Evolutionary conservation across 202 grass and related monocot species (phyloP), one percentile per base, ranked within the genome.

Genomic region (Hordeum pubiflorum): DNA sequence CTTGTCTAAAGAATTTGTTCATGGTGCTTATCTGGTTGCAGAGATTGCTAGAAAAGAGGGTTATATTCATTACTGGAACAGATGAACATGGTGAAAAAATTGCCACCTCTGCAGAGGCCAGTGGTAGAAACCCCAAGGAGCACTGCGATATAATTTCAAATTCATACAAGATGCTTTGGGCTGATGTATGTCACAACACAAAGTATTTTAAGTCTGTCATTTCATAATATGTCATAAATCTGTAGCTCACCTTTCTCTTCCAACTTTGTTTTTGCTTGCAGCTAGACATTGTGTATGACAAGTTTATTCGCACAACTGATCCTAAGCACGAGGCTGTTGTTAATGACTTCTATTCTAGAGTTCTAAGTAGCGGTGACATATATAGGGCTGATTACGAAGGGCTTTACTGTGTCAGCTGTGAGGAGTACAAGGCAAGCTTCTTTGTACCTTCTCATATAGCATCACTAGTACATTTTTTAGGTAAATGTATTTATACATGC

Each of bases 81-180:
- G 92, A 98, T 86, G 95, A 98, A 39, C 95, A 98, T 85, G 95
- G 95, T 38, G 92, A 94, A 67, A 98, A 98, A 86, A 93, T 98
- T 50, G 86, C 92, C 46, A 81, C 90, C 60, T 89, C 95, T 56
- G 95, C 95, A 32, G 90, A 94, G 60, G 88, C 79, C 79, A 86
- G 86, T 82, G 89, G 89, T 54, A 94, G 59, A 80, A 91, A 76
- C 76, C 90, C 92, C 31, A 94, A 90, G 72, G 90, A 89, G 78
- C 95, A 94, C 38, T 98, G 95, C 38, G 86, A 94, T 80, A 83
- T 58, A 41, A 89, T 98, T 87, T 92, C 95, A 57, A 87, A 80
- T 79, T 81, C 88, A 77, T 97, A 93, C 82, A 86, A 74, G 58
- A 80, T 46, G 40, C 92, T 94, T 21, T 98, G 95, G 95, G 83